Conservation (phyloP, 352 stramenopile genomes). For the Phytophthora lateralis region DNA sequence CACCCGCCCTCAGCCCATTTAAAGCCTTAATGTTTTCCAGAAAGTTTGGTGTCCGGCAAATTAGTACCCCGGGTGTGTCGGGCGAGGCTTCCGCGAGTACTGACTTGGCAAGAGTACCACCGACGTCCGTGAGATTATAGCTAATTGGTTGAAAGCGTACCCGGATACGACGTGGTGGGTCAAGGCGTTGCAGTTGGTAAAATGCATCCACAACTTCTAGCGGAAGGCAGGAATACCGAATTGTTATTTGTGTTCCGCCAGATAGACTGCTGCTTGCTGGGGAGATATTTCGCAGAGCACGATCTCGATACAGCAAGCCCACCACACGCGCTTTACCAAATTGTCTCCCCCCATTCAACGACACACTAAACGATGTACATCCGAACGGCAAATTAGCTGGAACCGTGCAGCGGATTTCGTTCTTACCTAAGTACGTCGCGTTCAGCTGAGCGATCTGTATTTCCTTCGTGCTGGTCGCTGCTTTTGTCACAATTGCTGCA, state of each 20-base stretch:
- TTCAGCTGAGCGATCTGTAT: constrained; percentile 50
- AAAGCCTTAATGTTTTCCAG: constrained; percentile 56
- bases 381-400: constrained; percentile 74
- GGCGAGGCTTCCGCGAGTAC: constrained; percentile 12
- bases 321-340: constrained; percentile 47
- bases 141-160: constrained; percentile 56
- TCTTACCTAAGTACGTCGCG: constrained; percentile 49
- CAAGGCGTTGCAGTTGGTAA: constrained; percentile 47
- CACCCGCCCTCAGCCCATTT: constrained; percentile 12
- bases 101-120: constrained; percentile 17
- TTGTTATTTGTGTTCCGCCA: constrained; percentile 37
- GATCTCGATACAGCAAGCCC: constrained; percentile 57
- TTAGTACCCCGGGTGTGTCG: constrained; percentile 31
- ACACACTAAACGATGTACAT: constrained; percentile 57
- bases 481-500: background rate
- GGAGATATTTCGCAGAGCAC: constrained; percentile 37
- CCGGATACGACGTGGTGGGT: constrained; percentile 49
- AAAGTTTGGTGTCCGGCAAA: constrained; percentile 58
- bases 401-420: constrained; percentile 63
- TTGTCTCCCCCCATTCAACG: constrained; percentile 68
- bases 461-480: constrained; percentile 13
- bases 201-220: constrained; percentile 54
- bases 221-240: constrained; percentile 38
- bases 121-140: constrained; percentile 14
- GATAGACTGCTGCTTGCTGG: constrained; percentile 50